Base-by-base conservation (phyloP, 2,329 filamentous ascomycete genomes). In the Podosphaera fusca region DNA sequence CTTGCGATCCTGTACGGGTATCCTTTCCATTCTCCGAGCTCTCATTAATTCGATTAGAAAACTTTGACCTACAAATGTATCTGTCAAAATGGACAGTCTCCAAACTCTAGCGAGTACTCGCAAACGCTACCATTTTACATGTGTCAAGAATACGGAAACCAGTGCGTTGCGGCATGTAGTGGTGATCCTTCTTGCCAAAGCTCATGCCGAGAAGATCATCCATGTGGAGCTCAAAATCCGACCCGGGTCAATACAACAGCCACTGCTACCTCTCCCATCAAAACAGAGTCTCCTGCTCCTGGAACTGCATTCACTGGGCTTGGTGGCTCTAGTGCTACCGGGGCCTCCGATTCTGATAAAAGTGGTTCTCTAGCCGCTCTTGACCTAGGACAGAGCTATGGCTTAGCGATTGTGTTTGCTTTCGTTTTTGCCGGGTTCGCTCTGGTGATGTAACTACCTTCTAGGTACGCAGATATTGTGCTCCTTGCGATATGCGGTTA, bases 51-150 rank as follows among this genome's bases (percentile, higher is more conserved):
- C 12, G 2, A 45, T 2, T 34, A 82, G 78, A 65, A 74, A 55
- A 71, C 73, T 29, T 75, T 90, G 55, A 74, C 71, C n/a, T 90
- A 83, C 70, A 73, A 75, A 61, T 92, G 85, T 69, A 73, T 87
- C 63, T 92, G 85, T 72, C 74, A 75, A 60, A 75, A 84, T 66
- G 77, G 78, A 67, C 67, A 75, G 60, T 70, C 76, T 56, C 85
- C 85, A 62, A 88, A 89, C 70, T 70, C 86, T 54, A 79, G 82
- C 65, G 76, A 89, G 70, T 92, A 84, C 75, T 82, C 81, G 29
- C 75, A 87, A 63, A 89, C 85, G 1, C 73, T 92, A 33, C 85
- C 86, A 38, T 90, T 80, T 75, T 86, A 81, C 71, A 75, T 81
- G 64, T 92, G 85, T 76, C 75, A 75, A 52, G 75, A 84, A 70